phyloP scores from a whole-genome alignment of 257 asterid genomes.

The Solanum virginianum region DNA sequence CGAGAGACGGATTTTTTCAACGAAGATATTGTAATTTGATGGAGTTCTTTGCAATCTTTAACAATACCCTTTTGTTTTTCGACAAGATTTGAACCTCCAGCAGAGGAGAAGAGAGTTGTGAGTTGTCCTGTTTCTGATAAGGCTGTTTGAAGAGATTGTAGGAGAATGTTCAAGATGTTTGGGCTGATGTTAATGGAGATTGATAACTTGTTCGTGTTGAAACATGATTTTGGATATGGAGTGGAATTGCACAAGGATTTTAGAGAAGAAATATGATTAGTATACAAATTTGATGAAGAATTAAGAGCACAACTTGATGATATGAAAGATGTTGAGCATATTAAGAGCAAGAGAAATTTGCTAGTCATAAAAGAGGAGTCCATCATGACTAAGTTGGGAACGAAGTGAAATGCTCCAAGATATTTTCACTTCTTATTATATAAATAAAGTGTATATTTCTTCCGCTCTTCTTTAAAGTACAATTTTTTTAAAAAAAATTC shows the following conservation, averaged over 20 bases:
- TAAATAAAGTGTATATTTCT: neutral
- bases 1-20: slow-evolving; percentile 33
- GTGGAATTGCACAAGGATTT: slow-evolving; percentile 46
- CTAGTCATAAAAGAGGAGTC: neutral
- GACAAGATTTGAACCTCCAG: slow-evolving; percentile 13
- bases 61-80: slow-evolving; percentile 64
- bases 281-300: neutral
- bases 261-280: slow-evolving; percentile 15
- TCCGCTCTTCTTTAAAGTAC: too few species aligned
- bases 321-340: neutral
- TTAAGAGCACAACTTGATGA: slow-evolving; percentile 6
- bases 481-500: too few species aligned
- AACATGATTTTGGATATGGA: slow-evolving; percentile 55
- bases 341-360: neutral
- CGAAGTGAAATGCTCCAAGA: neutral
- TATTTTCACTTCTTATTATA: neutral
- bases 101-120: slow-evolving; percentile 30
- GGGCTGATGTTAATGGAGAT: slow-evolving; percentile 45
- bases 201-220: slow-evolving; percentile 43
- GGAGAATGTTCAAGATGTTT: slow-evolving; percentile 29
- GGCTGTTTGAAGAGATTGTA: slow-evolving; percentile 52
- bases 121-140: slow-evolving; percentile 34
- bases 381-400: neutral
- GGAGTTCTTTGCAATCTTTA: slow-evolving; percentile 65
- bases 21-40: slow-evolving; percentile 44